Evolutionary conservation across 1,284 basidiomycete species (phyloP).

Genomic region (Rhizoctonia solani): DNA sequence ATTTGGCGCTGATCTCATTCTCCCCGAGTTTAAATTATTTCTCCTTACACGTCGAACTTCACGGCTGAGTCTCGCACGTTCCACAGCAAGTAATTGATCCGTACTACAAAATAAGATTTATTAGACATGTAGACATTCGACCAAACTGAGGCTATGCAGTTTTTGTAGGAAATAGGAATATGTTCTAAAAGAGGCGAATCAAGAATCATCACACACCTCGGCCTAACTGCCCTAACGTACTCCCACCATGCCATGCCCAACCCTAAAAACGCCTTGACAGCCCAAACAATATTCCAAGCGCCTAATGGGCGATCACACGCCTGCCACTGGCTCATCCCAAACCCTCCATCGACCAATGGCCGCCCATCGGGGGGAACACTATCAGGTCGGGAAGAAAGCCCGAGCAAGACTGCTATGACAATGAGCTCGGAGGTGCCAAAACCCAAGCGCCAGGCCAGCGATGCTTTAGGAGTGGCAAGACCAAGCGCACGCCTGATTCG

Average conservation of each 20-base stretch:
- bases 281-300: conserved; percentile 71
- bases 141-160: too few relatives aligned
- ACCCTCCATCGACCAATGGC: background rate
- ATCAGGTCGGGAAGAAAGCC: conserved; percentile 2
- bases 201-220: conserved; percentile 30
- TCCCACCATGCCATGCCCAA: conserved; percentile 55
- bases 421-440: conserved; percentile 7
- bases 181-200: background rate
- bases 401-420: conserved; percentile 5
- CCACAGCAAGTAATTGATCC: conserved; percentile 15
- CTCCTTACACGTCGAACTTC: background rate
- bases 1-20: too few relatives aligned
- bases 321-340: conserved; percentile 35
- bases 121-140: background rate
- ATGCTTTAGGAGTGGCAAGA: conserved; percentile 5
- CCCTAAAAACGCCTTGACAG: conserved; percentile 59
- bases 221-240: conserved; percentile 25
- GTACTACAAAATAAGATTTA: conserved; percentile 1
- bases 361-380: background rate
- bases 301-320: conserved; percentile 52
- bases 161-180: background rate
- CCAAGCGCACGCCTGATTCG: conserved; percentile 12
- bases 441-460: conserved; percentile 6
- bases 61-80: background rate
- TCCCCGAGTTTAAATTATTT: background rate